Base-by-base conservation (phyloP, 108 stramenopile species). In the Aurantiochytrium sp. region DNA sequence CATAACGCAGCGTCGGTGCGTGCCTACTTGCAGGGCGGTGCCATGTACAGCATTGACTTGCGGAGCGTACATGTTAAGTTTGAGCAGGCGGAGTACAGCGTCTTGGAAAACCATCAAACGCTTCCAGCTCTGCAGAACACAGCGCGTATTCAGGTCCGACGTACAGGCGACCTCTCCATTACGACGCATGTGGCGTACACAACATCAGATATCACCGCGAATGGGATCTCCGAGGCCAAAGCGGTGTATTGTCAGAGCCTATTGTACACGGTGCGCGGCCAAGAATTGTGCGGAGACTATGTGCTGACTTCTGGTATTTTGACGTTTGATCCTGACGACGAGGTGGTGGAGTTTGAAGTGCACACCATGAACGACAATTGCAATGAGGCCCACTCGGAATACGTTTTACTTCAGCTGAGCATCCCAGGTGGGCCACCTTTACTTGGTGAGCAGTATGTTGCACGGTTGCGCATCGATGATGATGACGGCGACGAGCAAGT, bases 401-500 rank as follows among this genome's bases (percentile, higher is more conserved):
- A 94, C 72, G 91, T 95, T 12, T 95, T 95, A 83, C 91, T 96
- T 14, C 94, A 92, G 42, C 89, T 96, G 19, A 91, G 94, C 71
- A 92, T 95, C 72, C 93, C 95, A 14, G 96, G 96, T 4, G 94
- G 93, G 12, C 89, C 91, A 8, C 88, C 90, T 5, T 47, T 96
- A 18, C 89, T 72, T 87, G 96, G 96, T 28, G 93, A 96, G 55
- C 69, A 88, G 58, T 96, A 92, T 87, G 64, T 92, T 55, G 92
- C 95, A 10, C 91, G 93, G 87, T 53, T 96, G 1, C 94, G 96
- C 21, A 96, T 96, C 51, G 96, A 96, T 72, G 96, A 96, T 59
- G 89, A 95, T 44, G 94, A 95, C 58, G 87, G 51, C 58, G 72
- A 60, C 8, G 88, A 53, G 72, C 87, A 47, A 14, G n/a, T 88